Evolutionary conservation across 495 filamentous ascomycete genomes (phyloP), one percentile per base, ranked within the genome.

Genomic region (Podospora fimiseda): DNA sequence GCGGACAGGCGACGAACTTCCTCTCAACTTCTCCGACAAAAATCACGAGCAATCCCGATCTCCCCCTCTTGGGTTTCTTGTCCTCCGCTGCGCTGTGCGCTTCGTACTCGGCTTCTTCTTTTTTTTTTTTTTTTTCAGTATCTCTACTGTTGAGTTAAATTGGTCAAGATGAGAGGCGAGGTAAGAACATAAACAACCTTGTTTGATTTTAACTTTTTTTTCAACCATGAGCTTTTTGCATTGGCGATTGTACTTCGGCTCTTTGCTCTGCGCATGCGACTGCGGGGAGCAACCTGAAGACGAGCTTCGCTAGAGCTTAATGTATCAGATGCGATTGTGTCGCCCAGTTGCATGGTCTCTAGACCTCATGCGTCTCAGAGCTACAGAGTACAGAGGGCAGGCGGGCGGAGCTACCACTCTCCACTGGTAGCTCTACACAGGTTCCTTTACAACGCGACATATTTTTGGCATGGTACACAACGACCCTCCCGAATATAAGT

Each of bases 111-210:
- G 40, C 39, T 49, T 47, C n/a, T 23, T 15, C 24, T 19, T 43
- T 55, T 40, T 53, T 24, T 15, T 22, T 49, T 30, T 36, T 48
- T 47, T 46, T 47, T 30, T 39, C 43, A 52, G 38, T 53, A 58
- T 52, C 49, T 43, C 23, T 39, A 27, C 43, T 51, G 22, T 27
- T 36, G 43, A 44, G 37, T 41, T 5, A 36, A 59, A 55, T 52
- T 51, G 36, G 60, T 60, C 63, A 77, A 57, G 57, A 78, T 78
- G 75, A 74, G 75, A 68, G 75, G 75, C 62, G 75, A 78, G 68
- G 75, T 78, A 74, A 62, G 74, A 65, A 41, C 23, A 45, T 38
- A 37, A 40, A 13, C 15, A 41, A 24, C 20, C 44, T n/a, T 36
- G 14, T 27, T 38, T 38, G 14, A n/a, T 16, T 15, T n/a, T n/a